These are phyloP conservation scores for Pichia sp. DNA, from an alignment of 1,139 yeast genomes.

Conservation along the genomic window DNA sequence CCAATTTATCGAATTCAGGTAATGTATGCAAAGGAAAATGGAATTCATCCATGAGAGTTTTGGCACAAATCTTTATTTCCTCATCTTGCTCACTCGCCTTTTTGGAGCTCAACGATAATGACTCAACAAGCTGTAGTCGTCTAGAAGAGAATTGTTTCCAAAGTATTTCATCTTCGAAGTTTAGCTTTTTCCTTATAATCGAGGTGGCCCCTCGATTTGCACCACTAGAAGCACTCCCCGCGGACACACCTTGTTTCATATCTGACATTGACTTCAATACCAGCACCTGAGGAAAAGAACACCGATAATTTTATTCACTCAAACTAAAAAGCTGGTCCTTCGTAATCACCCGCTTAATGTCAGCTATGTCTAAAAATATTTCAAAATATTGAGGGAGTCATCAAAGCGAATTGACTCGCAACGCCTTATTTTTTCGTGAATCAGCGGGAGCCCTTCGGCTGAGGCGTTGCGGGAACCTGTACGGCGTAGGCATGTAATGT, in stretches of 20 bases:
- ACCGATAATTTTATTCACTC: no score
- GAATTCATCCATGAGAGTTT: slow-evolving; percentile 66
- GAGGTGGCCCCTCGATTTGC: slow-evolving; percentile 37
- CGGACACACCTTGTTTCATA: no score
- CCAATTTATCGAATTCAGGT: slow-evolving; percentile 78
- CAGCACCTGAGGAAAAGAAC: background rate
- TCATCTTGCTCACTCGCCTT: slow-evolving; percentile 92
- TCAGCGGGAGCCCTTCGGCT: no score
- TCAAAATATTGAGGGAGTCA: no score
- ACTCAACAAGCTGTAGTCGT: slow-evolving; percentile 79
- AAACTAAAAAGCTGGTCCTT: no score
- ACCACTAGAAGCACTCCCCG: background rate
- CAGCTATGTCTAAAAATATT: no score
- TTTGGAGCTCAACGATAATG: slow-evolving; percentile 61
- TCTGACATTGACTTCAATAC: background rate
- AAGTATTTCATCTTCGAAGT: slow-evolving; percentile 68
- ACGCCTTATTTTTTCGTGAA: no score
- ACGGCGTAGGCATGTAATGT: no score
- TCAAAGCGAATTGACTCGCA: no score
- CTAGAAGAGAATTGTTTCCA: slow-evolving; percentile 92
- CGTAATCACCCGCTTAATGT: no score
- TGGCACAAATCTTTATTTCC: slow-evolving; percentile 70
- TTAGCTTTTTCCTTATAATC: slow-evolving; percentile 60
- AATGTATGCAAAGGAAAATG: slow-evolving; percentile 50
- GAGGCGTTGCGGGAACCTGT: no score